Evolutionary conservation across 305 asterid species (phyloP), one percentile per base, ranked within the genome.

Genomic region (Fraxinus floribunda): DNA sequence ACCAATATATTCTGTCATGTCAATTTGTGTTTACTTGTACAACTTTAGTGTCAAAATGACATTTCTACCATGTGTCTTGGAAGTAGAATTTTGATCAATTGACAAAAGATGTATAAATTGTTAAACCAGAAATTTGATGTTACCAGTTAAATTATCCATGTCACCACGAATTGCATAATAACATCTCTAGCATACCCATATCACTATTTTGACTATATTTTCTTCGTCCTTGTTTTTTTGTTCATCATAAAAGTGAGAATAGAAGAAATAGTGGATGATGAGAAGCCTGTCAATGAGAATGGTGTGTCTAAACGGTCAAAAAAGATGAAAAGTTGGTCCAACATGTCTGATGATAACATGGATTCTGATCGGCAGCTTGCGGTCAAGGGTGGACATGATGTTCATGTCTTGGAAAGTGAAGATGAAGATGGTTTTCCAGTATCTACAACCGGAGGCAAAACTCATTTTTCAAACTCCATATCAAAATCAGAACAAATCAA

Each of bases 341-440:
- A 55, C 44, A 78, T 77, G 87, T 72, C 90, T 81, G 78, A 76
- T 52, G 77, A 81, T 78, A 85, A 76, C 46, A 87, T 85, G 16
- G 86, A 86, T 78, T 82, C 93, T 49, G 83, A 86, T 79, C 79
- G 29, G 75, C 91, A 87, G 90, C 86, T 88, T 82, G 91, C 91
- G 70, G 87, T 82, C 79, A 88, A 87, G 88, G 57, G 86, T 83
- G 85, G 86, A 82, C 75, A 82, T 64, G 84, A 79, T 66, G 85
- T 60, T 80, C 84, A 94, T 46, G 57, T 83, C 41, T 74, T 90
- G 82, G 97, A 92, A 84, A 92, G 97, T 86, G 99, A 94, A 92
- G 98, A 94, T 72, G 98, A 95, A 80, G 98, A 95, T 88, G 99
- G 99, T 57, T 91, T 94, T 80, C 99, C 98, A 3, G 79, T 87